Evolutionary conservation across 2,329 filamentous ascomycete species (phyloP), one percentile per base, ranked within the genome.

Genomic region (Coniochaeta prunicola): DNA sequence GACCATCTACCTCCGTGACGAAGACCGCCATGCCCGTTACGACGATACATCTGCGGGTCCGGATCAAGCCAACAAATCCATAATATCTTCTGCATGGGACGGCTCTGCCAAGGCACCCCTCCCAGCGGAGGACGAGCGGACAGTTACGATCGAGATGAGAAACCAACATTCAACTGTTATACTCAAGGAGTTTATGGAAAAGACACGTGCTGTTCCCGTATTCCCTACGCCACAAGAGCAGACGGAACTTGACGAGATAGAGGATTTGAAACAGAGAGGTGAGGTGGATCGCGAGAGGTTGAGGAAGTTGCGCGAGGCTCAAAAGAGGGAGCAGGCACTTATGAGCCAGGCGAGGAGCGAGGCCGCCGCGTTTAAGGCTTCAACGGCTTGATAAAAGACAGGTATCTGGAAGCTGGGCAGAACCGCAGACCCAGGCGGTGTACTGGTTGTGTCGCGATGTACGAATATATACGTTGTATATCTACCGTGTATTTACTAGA

Each of bases 61-160:
- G 26, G 45, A 50, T 13, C 13, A 26, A 13, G 24, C n/a, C 45
- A 34, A 19, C 7, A 21, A 30, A 34, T 55, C 53, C 21, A 33
- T 21, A 21, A 17, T 33, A 6, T 55, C 70, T 33, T 83, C 81
- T 30, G 82, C 82, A 50, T 73, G 71, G 31, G 69, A 69, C 13
- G 78, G 79, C 66, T 67, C 75, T 56, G 77, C 77, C 66, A 76
- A 77, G 59, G 81, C 81, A 1, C 79, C 78, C 7, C 66, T 74
- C 13, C 78, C 81, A 1, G 74, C 72, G 36, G 70, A 76, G 55
- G 74, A 74, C 59, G 82, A 85, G 72, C 77, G 73, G 56, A 72
- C 77, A 10, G 72, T 84, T 42, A 76, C 76, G 53, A 81, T 88
- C 64, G 79, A 87, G 64, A 88, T 92, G 80, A 86, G 85, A 69